Percentiles rank a stretch among this genome's conserved stretches.
phyloP scores from a whole-genome alignment of 768 basidiomycete genomes.

The Tulasnella sp. region DNA sequence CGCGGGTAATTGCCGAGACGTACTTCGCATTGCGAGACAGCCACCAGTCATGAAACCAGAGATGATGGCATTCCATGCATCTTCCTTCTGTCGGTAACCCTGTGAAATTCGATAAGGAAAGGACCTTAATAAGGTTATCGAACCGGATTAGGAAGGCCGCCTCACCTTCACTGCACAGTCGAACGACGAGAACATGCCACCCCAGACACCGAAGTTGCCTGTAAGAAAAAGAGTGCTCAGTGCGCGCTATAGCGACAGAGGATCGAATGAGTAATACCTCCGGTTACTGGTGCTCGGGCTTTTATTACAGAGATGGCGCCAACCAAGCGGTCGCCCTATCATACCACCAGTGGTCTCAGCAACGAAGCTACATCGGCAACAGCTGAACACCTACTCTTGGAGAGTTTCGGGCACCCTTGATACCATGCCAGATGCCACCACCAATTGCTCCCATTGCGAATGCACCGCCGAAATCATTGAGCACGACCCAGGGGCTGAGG shows the following conservation, averaged over 20 bases:
- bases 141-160: neutral
- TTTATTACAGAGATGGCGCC: slow-evolving; percentile 97
- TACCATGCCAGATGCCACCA: slow-evolving; percentile 98
- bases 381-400: slow-evolving; percentile 68
- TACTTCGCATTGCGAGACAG: slow-evolving; percentile 90
- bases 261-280: slow-evolving; percentile 49
- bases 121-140: neutral
- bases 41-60: slow-evolving; percentile 99
- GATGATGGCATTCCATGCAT: slow-evolving; percentile 98
- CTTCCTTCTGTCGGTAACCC: slow-evolving; percentile 94
- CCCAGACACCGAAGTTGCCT: slow-evolving; percentile 92
- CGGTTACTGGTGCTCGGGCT: slow-evolving; percentile 96
- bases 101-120: slow-evolving; percentile 1
- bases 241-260: neutral
- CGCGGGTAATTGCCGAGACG: slow-evolving; percentile 45
- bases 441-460: slow-evolving; percentile 98
- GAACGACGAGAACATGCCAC: slow-evolving; percentile 98
- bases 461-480: slow-evolving; percentile 97
- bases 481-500: slow-evolving; percentile 94
- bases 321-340: slow-evolving; percentile 87
- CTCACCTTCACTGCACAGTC: slow-evolving; percentile 89
- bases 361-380: neutral
- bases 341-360: slow-evolving; percentile 27
- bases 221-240: neutral
- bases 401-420: slow-evolving; percentile 96